Percentiles rank a stretch among this genome's conserved stretches.
Evolutionary conservation across 768 basidiomycete genomes (phyloP).

Genomic region (Cystofilobasidium capitatum): DNA sequence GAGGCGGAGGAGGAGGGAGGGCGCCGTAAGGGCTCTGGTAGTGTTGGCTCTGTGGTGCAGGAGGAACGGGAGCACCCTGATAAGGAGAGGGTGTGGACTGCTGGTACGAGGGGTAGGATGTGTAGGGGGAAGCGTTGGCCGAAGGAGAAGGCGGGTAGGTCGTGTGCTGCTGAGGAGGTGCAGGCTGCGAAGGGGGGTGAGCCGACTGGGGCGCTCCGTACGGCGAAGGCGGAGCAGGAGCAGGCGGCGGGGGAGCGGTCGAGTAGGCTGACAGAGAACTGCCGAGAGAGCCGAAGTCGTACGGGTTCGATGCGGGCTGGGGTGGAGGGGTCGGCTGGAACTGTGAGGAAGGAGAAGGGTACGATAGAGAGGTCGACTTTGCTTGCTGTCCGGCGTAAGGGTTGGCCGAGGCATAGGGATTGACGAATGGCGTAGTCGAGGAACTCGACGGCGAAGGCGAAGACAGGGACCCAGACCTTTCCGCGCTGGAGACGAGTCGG

Average conservation of each 20-base stretch:
- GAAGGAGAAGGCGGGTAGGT: conserved; percentile 8
- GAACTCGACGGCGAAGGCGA: conserved; percentile 30
- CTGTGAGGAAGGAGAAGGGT: conserved; percentile 20
- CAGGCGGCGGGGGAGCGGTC: conserved; percentile 23
- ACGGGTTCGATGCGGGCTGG: conserved; percentile 26
- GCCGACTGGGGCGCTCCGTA: conserved; percentile 13
- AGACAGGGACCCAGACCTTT: conserved; percentile 34
- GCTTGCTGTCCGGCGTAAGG: conserved; percentile 31
- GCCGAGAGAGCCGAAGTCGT: conserved; percentile 34
- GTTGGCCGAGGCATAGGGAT: conserved; percentile 27
- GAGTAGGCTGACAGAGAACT: neutral
- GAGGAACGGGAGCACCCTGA: neutral
- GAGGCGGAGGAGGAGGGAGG: conserved; percentile 55
- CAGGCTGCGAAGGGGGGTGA: neutral
- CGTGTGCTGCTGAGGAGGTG: neutral
- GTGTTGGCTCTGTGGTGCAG: conserved; percentile 63
- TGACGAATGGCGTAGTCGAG: conserved; percentile 35
- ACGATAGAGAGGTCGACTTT: conserved; percentile 29
- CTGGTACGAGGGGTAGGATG: neutral
- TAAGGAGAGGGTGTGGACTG: conserved; percentile 33
- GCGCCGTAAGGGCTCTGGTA: conserved; percentile 54
- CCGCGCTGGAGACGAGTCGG: conserved; percentile 46
- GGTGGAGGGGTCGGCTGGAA: conserved; percentile 8
- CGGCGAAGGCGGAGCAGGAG: conserved; percentile 20
- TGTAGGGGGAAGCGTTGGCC: neutral